Evolutionary conservation across 1,284 basidiomycete species (phyloP).

Genomic region (Malassezia pachydermatis): DNA sequence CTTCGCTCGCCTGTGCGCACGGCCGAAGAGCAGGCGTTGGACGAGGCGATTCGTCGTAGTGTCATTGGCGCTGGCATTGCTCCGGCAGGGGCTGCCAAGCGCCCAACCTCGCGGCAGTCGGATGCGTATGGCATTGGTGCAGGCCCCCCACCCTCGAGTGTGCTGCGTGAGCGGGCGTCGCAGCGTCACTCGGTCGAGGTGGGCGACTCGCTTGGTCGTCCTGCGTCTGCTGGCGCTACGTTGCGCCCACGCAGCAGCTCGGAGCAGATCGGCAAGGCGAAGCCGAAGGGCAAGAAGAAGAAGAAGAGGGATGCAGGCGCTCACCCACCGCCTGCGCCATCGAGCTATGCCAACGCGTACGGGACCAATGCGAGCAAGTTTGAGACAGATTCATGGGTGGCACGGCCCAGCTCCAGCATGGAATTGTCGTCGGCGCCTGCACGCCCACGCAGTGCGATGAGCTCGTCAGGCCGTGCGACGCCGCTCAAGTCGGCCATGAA

Average conservation of each 20-base stretch:
- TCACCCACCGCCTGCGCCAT: conserved; percentile 17
- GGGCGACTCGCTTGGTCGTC: not conserved
- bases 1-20: not conserved
- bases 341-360: conserved; percentile 18
- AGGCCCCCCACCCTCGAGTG: not conserved
- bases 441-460: not conserved
- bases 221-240: not conserved
- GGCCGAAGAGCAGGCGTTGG: conserved; percentile 12
- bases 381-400: conserved; percentile 32
- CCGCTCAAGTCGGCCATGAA: conserved; percentile 14
- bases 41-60: conserved; percentile 31
- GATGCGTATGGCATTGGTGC: not conserved
- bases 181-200: conserved; percentile 13
- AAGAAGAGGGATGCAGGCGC: conserved; percentile 7
- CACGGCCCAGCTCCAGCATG: not conserved
- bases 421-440: not conserved
- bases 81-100: not conserved
- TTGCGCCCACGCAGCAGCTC: conserved; percentile 4
- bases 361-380: conserved; percentile 30
- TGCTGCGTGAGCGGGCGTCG: not conserved
- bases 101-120: conserved; percentile 9
- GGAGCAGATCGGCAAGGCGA: conserved; percentile 3
- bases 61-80: conserved; percentile 34
- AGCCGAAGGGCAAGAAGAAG: conserved; percentile 26
- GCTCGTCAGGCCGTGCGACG: not conserved